Base-by-base conservation (phyloP, 306 rosid genomes). In the Potentilla sterilis region DNA sequence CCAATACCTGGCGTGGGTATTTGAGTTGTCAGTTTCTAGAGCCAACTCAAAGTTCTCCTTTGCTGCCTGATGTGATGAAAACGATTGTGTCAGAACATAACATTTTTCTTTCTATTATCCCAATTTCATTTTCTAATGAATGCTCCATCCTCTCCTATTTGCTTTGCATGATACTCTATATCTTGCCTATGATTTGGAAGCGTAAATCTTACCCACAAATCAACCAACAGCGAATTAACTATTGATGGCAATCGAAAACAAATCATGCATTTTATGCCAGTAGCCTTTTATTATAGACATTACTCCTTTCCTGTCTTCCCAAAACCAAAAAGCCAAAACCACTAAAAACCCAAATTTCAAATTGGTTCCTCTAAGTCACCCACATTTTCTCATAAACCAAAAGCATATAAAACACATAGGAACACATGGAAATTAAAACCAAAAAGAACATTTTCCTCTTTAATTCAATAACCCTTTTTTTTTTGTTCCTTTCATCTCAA, bases 31-130 rank as follows among this genome's bases (percentile, higher is more conserved):
- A 21, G 85, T 89, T 80, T 92, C 97, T 76, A 90, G 78, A 83
- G 98, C 97, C 88, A 95, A 81, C 90, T 95, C 97, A 80, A 95
- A 95, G 73, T 89, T 87, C 54, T 95, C 98, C 88, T 89, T 90
- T 19, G 98, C 97, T 70, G 89, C 70, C 97, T 92, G 77, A 75
- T n/a, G 48, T 41, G 44, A 71, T 37, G 44, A 61, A 49, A 69
- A 77, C 44, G 66, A 72, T 16, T 8, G 18, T 55, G 40, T 9
- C 6, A 46, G 34, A 72, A 61, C 48, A 43, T 22, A 37, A 38
- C 40, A 4, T 32, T 47, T 13, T 2, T 37, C 24, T 5, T 28
- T 58, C 37, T 2, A 35, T 15, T 8, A n/a, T 37, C 55, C 3
- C 40, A 22, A 44, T 22, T 28, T 21, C 54, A 40, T 22, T 0